Evolutionary conservation across 345 rosid genomes (phyloP).

Genomic region (Luvunga scandens): DNA sequence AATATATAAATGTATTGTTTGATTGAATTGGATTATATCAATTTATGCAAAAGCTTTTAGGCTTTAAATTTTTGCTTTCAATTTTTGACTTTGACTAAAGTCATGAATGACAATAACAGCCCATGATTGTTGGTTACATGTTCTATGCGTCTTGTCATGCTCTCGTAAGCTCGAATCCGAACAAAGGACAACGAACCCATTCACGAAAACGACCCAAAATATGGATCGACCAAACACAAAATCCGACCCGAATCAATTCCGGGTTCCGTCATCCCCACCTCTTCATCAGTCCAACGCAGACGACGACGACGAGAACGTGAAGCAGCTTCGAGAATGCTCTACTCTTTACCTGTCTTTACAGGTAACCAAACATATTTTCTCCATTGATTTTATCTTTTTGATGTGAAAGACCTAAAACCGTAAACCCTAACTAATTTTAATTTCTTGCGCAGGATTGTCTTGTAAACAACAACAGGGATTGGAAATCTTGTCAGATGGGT

Average conservation of each 20-base stretch:
- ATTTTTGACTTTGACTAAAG: background rate
- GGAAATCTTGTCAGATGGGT: slow-evolving; percentile 91
- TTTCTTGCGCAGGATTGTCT: slow-evolving; percentile 66
- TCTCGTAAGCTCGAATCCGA: background rate
- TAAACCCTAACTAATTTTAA: background rate
- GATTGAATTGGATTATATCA: no score
- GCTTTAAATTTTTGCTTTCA: background rate
- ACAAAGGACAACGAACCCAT: background rate
- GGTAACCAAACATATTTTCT: slow-evolving; percentile 25
- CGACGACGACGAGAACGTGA: slow-evolving; percentile 87
- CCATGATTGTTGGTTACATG: background rate
- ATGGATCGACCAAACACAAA: slow-evolving; percentile 18
- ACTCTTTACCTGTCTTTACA: slow-evolving; percentile 68
- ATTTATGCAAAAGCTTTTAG: background rate
- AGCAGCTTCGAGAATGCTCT: slow-evolving; percentile 83
- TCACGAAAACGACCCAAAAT: background rate
- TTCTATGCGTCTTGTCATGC: background rate
- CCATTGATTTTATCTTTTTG: background rate
- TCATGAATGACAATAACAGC: background rate
- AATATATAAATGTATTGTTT: no score
- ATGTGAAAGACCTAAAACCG: slow-evolving; percentile 15
- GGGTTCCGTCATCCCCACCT: slow-evolving; percentile 13
- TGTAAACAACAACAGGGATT: slow-evolving; percentile 59
- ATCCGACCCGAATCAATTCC: background rate
- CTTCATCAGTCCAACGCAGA: slow-evolving; percentile 65